Evolutionary conservation across 345 rosid genomes (phyloP).

Genomic region (Raphanus sativus): DNA sequence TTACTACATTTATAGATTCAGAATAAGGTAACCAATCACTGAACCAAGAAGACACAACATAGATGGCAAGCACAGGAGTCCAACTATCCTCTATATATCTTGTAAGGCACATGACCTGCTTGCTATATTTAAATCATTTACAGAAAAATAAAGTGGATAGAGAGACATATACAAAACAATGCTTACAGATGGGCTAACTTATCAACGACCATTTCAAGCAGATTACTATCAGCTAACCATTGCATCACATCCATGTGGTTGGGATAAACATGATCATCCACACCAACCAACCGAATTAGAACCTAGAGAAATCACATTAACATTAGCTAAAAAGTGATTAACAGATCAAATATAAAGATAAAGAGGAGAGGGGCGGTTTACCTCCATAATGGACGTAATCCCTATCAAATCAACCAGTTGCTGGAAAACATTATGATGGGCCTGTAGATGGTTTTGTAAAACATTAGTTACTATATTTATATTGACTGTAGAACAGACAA

Average conservation of each 20-base stretch:
- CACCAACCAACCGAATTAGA: conserved; percentile 87
- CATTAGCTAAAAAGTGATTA: conserved; percentile 10
- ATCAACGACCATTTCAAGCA: conserved; percentile 91
- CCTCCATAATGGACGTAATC: conserved; percentile 98
- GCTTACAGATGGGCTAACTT: conserved; percentile 84
- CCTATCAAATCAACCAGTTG: conserved; percentile 95
- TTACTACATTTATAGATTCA: neutral
- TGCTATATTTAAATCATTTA: neutral
- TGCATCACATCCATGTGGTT: conserved; percentile 94
- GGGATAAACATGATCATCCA: conserved; percentile 94
- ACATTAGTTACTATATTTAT: conserved; percentile 4
- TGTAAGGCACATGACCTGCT: conserved; percentile 1
- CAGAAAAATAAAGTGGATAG: no score
- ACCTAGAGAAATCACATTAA: conserved; percentile 50
- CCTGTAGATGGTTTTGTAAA: conserved; percentile 47
- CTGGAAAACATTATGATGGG: conserved; percentile 78
- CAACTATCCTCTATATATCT: neutral
- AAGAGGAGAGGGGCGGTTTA: conserved; percentile 26
- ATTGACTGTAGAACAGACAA: conserved; percentile 5
- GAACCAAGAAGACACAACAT: neutral
- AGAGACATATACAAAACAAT: no score
- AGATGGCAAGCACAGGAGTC: conserved; percentile 5
- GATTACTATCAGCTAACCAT: conserved; percentile 90
- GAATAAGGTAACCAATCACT: neutral
- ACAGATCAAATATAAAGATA: neutral